A percentile compares a stretch with the other conserved stretches of the same genome.
These are phyloP conservation scores for Pythium oligandrum DNA, from an alignment of 352 stramenopile species.

Conservation along the genomic window DNA sequence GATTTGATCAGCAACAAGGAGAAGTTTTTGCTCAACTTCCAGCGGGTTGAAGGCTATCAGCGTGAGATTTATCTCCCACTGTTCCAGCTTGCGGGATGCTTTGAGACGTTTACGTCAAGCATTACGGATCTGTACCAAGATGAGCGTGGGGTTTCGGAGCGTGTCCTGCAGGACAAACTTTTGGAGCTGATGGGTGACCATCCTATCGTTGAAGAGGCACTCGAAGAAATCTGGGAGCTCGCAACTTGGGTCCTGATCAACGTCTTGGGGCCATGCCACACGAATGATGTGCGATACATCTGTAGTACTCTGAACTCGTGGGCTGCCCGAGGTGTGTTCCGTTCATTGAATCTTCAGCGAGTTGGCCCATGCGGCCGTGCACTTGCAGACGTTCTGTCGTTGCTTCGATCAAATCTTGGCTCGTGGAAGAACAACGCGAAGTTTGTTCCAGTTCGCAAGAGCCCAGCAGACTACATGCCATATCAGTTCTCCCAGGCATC, in stretches of 20 bases:
- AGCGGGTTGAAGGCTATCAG: conserved; percentile 93
- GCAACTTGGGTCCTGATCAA: conserved; percentile 93
- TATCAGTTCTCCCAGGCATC: conserved; percentile 69
- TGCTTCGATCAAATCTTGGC: conserved; percentile 62
- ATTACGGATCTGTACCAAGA: conserved; percentile 74
- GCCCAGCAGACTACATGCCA: conserved; percentile 77
- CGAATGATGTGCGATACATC: conserved; percentile 92
- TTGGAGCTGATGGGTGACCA: conserved; percentile 71
- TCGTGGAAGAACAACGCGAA: conserved; percentile 74
- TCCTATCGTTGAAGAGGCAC: conserved; percentile 86
- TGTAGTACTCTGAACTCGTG: conserved; percentile 78
- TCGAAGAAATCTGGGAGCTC: conserved; percentile 98
- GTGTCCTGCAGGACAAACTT: conserved; percentile 77
- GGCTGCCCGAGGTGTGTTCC: conserved; percentile 74
- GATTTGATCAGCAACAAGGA: conserved; percentile 89
- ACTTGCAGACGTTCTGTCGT: conserved; percentile 62
- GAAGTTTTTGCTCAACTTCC: conserved; percentile 93
- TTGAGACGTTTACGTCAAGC: conserved; percentile 88
- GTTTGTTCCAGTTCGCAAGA: conserved; percentile 77
- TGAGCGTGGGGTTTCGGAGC: conserved; percentile 55
- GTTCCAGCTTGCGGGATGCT: conserved; percentile 96
- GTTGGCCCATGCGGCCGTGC: conserved; percentile 54
- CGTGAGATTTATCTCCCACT: conserved; percentile 98
- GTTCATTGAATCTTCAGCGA: conserved; percentile 71
- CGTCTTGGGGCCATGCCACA: conserved; percentile 93